Percentiles rank a stretch among this genome's conserved stretches.
Evolutionary conservation across 305 asterid genomes (phyloP).

Genomic region (Fraxinus ornus): DNA sequence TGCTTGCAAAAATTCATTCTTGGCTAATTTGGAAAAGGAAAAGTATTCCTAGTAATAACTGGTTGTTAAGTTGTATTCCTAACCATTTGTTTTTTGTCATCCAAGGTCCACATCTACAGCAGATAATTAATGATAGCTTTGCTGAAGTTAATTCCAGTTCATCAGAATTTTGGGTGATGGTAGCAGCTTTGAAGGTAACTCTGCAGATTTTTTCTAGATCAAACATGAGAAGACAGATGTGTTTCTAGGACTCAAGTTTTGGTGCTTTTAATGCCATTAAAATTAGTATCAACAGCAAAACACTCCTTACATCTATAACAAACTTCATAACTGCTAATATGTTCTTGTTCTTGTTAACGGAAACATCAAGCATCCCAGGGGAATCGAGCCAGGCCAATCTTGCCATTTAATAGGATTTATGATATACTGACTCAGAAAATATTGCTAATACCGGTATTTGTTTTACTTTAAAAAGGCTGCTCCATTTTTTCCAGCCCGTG

Average conservation of each 20-base stretch:
- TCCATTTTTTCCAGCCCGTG: neutral
- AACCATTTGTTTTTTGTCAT: conserved; percentile 26
- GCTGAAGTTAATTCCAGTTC: conserved; percentile 73
- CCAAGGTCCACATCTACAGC: conserved; percentile 64
- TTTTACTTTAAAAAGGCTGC: neutral
- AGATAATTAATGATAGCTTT: conserved; percentile 63
- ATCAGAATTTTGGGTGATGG: conserved; percentile 90
- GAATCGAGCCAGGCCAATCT: neutral
- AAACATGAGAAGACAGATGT: neutral
- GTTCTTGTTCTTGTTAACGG: neutral
- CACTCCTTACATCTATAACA: neutral
- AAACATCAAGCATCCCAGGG: neutral
- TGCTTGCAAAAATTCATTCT: neutral
- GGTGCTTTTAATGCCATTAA: conserved; percentile 1
- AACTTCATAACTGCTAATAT: neutral
- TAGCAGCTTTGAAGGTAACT: conserved; percentile 84
- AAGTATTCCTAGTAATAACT: neutral
- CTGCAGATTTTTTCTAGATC: neutral
- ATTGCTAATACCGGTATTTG: neutral
- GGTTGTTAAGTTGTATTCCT: neutral
- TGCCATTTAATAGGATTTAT: neutral
- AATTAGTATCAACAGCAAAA: neutral
- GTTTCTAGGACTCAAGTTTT: neutral
- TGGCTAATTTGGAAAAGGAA: neutral
- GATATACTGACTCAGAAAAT: neutral